Percentiles rank a stretch among this genome's conserved stretches.
Evolutionary conservation across 2,329 filamentous ascomycete species (phyloP).

Genomic region (Curvularia lunata): DNA sequence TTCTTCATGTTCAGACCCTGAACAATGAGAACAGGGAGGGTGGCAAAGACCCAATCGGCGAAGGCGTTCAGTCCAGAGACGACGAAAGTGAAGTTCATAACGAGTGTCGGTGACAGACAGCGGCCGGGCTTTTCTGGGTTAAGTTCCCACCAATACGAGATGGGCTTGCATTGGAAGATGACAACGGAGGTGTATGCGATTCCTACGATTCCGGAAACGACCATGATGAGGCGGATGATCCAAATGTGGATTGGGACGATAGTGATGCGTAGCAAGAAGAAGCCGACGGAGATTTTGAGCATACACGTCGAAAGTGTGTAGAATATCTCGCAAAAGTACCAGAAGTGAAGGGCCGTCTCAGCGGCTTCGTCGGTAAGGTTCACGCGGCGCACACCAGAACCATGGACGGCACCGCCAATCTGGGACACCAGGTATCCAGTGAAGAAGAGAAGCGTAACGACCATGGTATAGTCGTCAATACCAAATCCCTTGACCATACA

Average conservation of each 20-base stretch:
- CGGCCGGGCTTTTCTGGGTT: constrained; percentile 45
- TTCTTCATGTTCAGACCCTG: constrained; percentile 62
- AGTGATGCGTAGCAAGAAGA: constrained; percentile 60
- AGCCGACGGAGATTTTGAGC: constrained; percentile 58
- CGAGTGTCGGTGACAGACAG: constrained; percentile 52
- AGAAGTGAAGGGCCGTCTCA: constrained; percentile 46
- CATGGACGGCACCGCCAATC: constrained; percentile 47
- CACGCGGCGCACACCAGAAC: constrained; percentile 45
- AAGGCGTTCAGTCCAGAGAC: constrained; percentile 37
- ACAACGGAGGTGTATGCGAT: constrained; percentile 58
- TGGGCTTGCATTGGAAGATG: constrained; percentile 59
- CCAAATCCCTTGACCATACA: constrained; percentile 49
- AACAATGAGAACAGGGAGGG: constrained; percentile 57
- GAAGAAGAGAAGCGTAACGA: constrained; percentile 47
- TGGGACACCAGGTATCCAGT: constrained; percentile 41
- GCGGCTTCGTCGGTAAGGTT: constrained; percentile 39
- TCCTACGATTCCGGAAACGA: constrained; percentile 53
- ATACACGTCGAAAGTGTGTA: constrained; percentile 58
- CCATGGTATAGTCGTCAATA: constrained; percentile 50
- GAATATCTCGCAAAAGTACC: constrained; percentile 62
- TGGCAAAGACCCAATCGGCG: constrained; percentile 39
- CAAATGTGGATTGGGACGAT: constrained; percentile 51
- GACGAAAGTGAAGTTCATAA: constrained; percentile 59
- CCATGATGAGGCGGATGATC: constrained; percentile 56
- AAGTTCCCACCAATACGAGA: constrained; percentile 58